Evolutionary conservation across 2,329 filamentous ascomycete genomes (phyloP).

Genomic region (Sphaerulina musiva): DNA sequence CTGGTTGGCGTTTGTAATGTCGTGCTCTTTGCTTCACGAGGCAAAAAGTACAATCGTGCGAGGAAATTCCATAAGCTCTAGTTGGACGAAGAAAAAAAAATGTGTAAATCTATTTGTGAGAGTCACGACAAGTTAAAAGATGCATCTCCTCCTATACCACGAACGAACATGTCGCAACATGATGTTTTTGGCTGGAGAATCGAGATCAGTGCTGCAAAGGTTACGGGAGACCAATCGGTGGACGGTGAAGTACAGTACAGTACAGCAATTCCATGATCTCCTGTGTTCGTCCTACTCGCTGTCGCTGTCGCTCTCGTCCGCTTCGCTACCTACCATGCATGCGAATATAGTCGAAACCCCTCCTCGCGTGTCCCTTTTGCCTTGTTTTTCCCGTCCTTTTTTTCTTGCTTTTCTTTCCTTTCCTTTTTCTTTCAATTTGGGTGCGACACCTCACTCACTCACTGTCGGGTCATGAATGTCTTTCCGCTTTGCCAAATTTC

Average conservation of each 20-base stretch:
- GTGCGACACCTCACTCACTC: not conserved
- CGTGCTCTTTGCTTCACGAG: no score
- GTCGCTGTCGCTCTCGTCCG: conserved; percentile 6
- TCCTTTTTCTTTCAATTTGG: not conserved
- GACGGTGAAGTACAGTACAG: no score
- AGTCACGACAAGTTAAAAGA: not conserved
- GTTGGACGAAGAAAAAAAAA: not conserved
- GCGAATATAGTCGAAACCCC: no score
- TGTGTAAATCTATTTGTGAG: not conserved
- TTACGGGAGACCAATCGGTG: no score
- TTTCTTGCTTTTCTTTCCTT: not conserved
- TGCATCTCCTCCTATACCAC: not conserved
- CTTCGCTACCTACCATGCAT: not conserved
- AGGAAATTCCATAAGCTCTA: no score
- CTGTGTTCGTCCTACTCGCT: no score
- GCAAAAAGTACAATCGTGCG: not conserved
- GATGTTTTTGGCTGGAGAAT: no score
- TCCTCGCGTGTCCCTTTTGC: no score
- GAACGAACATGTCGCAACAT: not conserved
- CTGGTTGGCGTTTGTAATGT: not conserved
- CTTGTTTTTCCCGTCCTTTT: no score
- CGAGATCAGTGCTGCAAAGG: no score
- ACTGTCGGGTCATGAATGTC: not conserved
- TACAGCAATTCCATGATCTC: no score
- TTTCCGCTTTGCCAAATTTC: conserved; percentile 10